phyloP scores from a whole-genome alignment of 164 flowering plant species.

The Pachysandra terminalis region DNA sequence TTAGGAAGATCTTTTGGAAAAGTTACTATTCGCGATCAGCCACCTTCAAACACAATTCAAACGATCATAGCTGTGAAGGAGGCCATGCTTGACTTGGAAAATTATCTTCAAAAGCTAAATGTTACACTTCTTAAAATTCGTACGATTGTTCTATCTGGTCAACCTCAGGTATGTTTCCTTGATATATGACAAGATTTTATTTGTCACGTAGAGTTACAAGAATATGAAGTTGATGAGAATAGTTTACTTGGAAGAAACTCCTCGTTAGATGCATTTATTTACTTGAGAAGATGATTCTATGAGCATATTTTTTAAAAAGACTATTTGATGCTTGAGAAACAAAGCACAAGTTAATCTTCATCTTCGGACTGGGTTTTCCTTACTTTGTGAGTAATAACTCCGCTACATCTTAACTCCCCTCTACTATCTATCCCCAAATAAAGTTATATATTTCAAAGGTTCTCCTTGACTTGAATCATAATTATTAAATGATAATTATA shows the following conservation, averaged over 20 bases:
- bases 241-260: no score
- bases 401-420: no score
- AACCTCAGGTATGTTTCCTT: constrained; percentile 74
- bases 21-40: constrained; percentile 86
- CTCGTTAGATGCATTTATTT: neutral
- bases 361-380: neutral
- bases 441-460: no score
- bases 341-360: neutral
- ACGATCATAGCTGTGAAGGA: constrained; percentile 84
- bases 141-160: constrained; percentile 76
- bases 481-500: no score
- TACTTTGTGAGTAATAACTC: neutral
- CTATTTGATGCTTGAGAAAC: neutral
- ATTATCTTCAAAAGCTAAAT: constrained; percentile 71
- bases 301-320: neutral
- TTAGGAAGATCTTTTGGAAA: constrained; percentile 84
- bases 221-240: neutral
- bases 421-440: no score
- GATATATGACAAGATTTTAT: neutral
- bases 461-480: no score
- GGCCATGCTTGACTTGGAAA: constrained; percentile 84
- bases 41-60: constrained; percentile 91
- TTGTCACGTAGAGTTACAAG: neutral
- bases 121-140: constrained; percentile 75
- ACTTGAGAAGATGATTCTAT: neutral